Evolutionary conservation across 495 filamentous ascomycete genomes (phyloP).

Genomic region (Monascus purpureus): DNA sequence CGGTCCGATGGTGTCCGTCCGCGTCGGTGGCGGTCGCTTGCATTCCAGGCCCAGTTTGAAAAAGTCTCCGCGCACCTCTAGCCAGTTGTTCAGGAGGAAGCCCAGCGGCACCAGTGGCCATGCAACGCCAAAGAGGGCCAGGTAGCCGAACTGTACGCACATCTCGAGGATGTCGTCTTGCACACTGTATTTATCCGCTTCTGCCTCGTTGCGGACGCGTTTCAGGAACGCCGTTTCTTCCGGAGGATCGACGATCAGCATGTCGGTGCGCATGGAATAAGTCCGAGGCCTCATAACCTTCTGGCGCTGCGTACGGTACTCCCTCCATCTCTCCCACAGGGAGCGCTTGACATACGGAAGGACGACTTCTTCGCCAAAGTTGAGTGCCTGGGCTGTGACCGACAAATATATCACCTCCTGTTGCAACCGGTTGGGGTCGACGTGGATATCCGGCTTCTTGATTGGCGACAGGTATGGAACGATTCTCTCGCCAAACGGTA

Average conservation of each 20-base stretch:
- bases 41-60: conserved; percentile 83
- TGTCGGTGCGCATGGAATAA: conserved; percentile 15
- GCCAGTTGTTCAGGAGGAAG: conserved; percentile 89
- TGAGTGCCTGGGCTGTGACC: conserved; percentile 81
- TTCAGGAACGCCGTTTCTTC: conserved; percentile 65
- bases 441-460: conserved; percentile 38
- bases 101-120: conserved; percentile 82
- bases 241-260: conserved; percentile 35
- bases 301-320: conserved; percentile 14
- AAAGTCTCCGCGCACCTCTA: conserved; percentile 83
- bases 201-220: conserved; percentile 66
- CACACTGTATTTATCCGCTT: conserved; percentile 74
- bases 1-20: conserved; percentile 85
- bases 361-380: conserved; percentile 70
- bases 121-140: conserved; percentile 78
- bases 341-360: conserved; percentile 70
- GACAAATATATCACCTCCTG: conserved; percentile 94
- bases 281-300: conserved; percentile 7
- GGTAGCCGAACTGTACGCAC: conserved; percentile 48
- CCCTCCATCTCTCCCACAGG: conserved; percentile 23
- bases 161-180: conserved; percentile 32
- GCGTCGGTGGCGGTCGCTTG: conserved; percentile 75
- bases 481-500: conserved; percentile 75
- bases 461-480: conserved; percentile 54
- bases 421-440: conserved; percentile 68